phyloP scores from a whole-genome alignment of 768 basidiomycete species.

The Tubosaeta sp. region DNA sequence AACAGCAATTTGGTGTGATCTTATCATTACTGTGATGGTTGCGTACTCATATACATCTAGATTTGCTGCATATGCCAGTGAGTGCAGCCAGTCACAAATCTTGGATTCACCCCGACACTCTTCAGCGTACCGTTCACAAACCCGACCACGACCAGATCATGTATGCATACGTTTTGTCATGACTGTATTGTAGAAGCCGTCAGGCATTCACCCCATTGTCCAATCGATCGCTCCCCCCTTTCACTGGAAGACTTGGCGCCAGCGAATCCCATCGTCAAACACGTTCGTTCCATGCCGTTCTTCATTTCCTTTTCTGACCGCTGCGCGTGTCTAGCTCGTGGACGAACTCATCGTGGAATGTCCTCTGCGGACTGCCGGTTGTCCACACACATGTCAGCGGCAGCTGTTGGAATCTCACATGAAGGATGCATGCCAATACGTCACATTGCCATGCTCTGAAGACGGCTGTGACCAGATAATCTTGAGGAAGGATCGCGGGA shows the following conservation, averaged over 20 bases:
- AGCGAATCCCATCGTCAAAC: conserved; percentile 73
- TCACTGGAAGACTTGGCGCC: conserved; percentile 52
- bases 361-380: conserved; percentile 55
- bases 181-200: conserved; percentile 76
- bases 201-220: conserved; percentile 65
- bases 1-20: conserved; percentile 64
- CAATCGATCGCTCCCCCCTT: conserved; percentile 76
- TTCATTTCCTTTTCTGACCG: conserved; percentile 8
- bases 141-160: conserved; percentile 69
- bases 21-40: not conserved
- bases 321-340: conserved; percentile 52
- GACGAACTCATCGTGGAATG: conserved; percentile 80
- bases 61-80: conserved; percentile 78
- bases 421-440: conserved; percentile 55
- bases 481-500: conserved; percentile 44
- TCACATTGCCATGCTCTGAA: conserved; percentile 48
- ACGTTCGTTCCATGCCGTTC: conserved; percentile 29
- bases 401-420: conserved; percentile 63
- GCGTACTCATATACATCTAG: conserved; percentile 33
- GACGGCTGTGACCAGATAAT: conserved; percentile 42
- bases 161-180: conserved; percentile 84
- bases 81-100: conserved; percentile 11
- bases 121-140: conserved; percentile 67
- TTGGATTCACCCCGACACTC: conserved; percentile 5
- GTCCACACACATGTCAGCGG: conserved; percentile 59